These are phyloP conservation scores for Adansonia digitata DNA, from an alignment of 345 rosid species.

Conservation along the genomic window DNA sequence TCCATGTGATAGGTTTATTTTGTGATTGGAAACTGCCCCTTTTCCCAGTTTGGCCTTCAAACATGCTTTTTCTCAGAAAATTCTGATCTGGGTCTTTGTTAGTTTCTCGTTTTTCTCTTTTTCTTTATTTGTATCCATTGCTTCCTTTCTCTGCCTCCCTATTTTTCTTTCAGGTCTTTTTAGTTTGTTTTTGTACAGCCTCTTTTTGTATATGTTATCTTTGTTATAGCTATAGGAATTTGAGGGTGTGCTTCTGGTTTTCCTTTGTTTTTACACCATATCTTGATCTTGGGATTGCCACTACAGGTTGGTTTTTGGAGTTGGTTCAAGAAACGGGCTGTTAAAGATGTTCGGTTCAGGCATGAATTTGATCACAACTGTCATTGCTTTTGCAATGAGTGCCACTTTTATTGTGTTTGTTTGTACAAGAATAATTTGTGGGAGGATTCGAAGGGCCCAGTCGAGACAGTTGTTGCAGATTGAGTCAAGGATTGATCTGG, in stretches of 20 bases:
- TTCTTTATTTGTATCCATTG: too few relatives aligned
- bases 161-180: neutral
- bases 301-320: neutral
- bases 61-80: neutral
- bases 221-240: neutral
- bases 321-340: neutral
- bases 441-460: conserved; percentile 37
- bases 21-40: neutral
- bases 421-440: conserved; percentile 58
- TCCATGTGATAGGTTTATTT: neutral
- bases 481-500: conserved; percentile 44
- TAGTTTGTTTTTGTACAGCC: neutral
- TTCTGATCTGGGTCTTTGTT: neutral
- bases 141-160: too few relatives aligned
- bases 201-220: neutral
- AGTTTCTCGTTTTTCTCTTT: neutral
- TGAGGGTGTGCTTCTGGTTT: neutral
- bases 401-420: conserved; percentile 57
- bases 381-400: conserved; percentile 65
- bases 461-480: conserved; percentile 42
- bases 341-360: conserved; percentile 37
- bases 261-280: neutral
- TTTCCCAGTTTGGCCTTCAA: neutral
- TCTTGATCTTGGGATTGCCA: neutral
- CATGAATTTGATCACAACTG: conserved; percentile 49